Base-by-base conservation (phyloP, 352 stramenopile species). In the Phytophthora citrophthora region DNA sequence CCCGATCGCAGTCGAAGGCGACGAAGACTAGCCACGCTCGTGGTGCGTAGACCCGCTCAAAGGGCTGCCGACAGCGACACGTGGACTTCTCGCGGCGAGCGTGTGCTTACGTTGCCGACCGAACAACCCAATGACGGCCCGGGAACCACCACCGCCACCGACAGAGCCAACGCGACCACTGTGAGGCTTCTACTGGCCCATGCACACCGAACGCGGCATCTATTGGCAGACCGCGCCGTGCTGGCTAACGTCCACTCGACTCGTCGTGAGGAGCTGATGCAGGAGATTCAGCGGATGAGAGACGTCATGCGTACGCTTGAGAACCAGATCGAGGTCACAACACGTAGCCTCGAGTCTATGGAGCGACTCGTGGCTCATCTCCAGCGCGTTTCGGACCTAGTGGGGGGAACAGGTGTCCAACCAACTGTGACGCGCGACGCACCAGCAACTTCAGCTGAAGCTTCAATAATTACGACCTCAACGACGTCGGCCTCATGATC, bases 271-370 rank as follows among this genome's bases (percentile, higher is more conserved):
- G 67, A 82, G 61, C 41, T 82, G 29, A 32, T 79, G 32, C 56
- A 79, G 5, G 76, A 85, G 64, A 72, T 85, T 39, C 36, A 50
- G 34, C 64, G 67, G 20, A 68, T 85, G 51, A 52, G 61, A 16
- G 32, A 44, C 12, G 53, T 80, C 16, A 64, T 74, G 41, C 47
- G 45, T 24, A 54, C 51, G 5, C 62, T 85, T 6, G 54, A 82
- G 59, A 45, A 67, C 12, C 59, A 82, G 44, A 61, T 85, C 44
- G 67, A 80, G 44, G 54, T 54, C 52, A 74, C 72, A 23, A 65
- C 54, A 46, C 70, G 61, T 40, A 75, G 55, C 13, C 39, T 85
- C 15, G 61, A 61, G 36, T 54, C 54, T 10, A 75, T 81, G 47
- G 70, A 81, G 23, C 53, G 50, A 6, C 49, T 85, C 38, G 71